Percentiles rank a stretch among this genome's conserved stretches.
Evolutionary conservation across 1,284 basidiomycete genomes (phyloP).

Genomic region (Tylopilus sp.): DNA sequence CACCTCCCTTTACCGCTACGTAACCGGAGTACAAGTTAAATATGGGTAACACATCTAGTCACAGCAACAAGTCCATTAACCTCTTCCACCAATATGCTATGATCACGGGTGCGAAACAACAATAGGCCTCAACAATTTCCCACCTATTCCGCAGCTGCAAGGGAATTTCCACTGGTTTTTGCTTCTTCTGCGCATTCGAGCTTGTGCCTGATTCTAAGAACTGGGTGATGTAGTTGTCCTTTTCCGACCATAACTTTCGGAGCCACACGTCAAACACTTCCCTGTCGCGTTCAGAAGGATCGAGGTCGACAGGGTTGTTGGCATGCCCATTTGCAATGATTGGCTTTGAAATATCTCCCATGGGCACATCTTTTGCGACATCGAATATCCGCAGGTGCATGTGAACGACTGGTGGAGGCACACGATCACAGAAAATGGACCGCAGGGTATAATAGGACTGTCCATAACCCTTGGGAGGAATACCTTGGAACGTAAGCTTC

Average conservation of each 20-base stretch:
- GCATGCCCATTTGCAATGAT: slow-evolving; percentile 31
- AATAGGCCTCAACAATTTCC: slow-evolving; percentile 64
- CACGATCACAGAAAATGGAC: slow-evolving; percentile 80
- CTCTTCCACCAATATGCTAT: slow-evolving; percentile 52
- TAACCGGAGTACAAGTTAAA: slow-evolving; percentile 8
- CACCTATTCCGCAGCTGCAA: slow-evolving; percentile 47
- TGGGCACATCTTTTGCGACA: slow-evolving; percentile 61
- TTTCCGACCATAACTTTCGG: slow-evolving; percentile 74
- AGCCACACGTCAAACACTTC: slow-evolving; percentile 82
- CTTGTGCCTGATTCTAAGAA: slow-evolving; percentile 56
- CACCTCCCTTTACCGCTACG: slow-evolving; percentile 9
- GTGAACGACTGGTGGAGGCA: slow-evolving; percentile 83
- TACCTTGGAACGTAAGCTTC: slow-evolving; percentile 41
- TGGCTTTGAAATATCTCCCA: slow-evolving; percentile 50
- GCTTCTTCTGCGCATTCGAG: slow-evolving; percentile 23
- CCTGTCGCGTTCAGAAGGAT: slow-evolving; percentile 67
- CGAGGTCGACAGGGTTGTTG: slow-evolving; percentile 44
- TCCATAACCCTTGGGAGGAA: slow-evolving; percentile 68
- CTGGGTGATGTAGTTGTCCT: slow-evolving; percentile 70
- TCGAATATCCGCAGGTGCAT: slow-evolving; percentile 81
- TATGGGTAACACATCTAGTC: slow-evolving; percentile 14
- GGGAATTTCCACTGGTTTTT: slow-evolving; percentile 51
- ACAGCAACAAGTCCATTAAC: slow-evolving; percentile 27
- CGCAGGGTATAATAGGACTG: slow-evolving; percentile 86
- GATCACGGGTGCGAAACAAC: slow-evolving; percentile 62